These are phyloP conservation scores for Cercospora sp. DNA, from an alignment of 2,329 filamentous ascomycete species.

Conservation along the genomic window DNA sequence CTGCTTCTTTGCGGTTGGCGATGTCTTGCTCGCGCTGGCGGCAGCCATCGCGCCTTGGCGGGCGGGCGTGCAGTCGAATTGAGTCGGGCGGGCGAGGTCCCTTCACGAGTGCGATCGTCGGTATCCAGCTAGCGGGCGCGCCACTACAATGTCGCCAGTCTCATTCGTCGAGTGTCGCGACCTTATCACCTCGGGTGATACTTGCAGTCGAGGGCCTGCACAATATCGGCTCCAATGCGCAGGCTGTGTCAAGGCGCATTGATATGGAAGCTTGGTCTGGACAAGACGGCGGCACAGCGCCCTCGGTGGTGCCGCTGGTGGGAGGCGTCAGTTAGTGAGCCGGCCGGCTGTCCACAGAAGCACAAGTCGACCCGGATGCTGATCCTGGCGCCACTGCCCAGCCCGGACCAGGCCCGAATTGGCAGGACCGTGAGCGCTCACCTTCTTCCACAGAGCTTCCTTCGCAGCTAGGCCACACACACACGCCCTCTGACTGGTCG, in stretches of 20 bases:
- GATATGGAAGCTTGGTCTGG: constrained; percentile 11
- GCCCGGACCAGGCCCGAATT: constrained; percentile 8
- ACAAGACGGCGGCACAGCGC: constrained; percentile 2
- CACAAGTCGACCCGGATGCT: constrained; percentile 1
- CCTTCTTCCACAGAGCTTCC: constrained; percentile 14
- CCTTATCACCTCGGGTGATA: constrained; percentile 4
- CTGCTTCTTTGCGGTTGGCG: constrained; percentile 1
- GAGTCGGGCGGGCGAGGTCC: background rate
- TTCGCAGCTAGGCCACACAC: constrained; percentile 2
- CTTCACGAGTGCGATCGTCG: constrained; percentile 1
- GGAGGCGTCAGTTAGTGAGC: background rate
- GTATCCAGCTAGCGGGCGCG: background rate
- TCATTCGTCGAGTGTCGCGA: constrained; percentile 2
- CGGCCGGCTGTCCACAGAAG: too few species aligned
- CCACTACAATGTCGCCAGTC: background rate
- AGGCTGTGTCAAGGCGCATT: constrained; percentile 6
- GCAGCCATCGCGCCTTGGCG: constrained; percentile 1
- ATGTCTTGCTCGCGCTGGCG: background rate
- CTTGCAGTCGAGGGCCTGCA: background rate
- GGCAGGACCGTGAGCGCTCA: constrained; percentile 15
- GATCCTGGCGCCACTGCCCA: constrained; percentile 13
- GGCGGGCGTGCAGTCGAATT: constrained; percentile 2
- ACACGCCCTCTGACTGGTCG: constrained; percentile 4
- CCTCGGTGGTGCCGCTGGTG: constrained; percentile 1
- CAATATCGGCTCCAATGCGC: background rate